These are phyloP conservation scores for Mycocentrospora acerina DNA, from an alignment of 2,329 filamentous ascomycete species.

Conservation along the genomic window DNA sequence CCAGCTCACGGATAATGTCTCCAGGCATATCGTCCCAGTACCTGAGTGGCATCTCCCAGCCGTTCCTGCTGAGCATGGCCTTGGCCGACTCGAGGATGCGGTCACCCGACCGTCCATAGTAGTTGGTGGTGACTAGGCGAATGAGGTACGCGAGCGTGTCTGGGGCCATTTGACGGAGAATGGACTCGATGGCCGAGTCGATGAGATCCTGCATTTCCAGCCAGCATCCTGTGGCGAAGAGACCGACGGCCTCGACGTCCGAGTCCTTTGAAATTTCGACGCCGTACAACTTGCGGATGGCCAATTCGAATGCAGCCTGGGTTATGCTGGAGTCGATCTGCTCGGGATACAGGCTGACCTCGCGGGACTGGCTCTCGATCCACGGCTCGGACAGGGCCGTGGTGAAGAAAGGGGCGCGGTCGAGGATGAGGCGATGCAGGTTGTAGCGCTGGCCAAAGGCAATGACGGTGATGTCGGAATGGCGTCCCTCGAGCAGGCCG, in stretches of 20 bases:
- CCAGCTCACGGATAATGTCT: slow-evolving; percentile 59
- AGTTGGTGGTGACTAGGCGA: slow-evolving; percentile 56
- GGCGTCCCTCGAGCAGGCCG: slow-evolving; percentile 53
- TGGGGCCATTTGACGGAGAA: slow-evolving; percentile 57
- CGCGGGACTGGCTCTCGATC: slow-evolving; percentile 55
- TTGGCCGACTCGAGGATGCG: slow-evolving; percentile 59
- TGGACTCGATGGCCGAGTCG: slow-evolving; percentile 55
- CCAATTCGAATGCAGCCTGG: slow-evolving; percentile 55
- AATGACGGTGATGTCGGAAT: slow-evolving; percentile 57
- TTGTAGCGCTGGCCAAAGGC: slow-evolving; percentile 56
- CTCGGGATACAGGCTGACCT: slow-evolving; percentile 55
- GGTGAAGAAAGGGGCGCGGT: slow-evolving; percentile 58
- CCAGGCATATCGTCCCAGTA: slow-evolving; percentile 61
- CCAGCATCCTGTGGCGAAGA: slow-evolving; percentile 60
- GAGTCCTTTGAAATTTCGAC: slow-evolving; percentile 52
- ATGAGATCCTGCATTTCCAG: slow-evolving; percentile 60
- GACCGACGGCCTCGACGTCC: slow-evolving; percentile 54
- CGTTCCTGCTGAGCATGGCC: slow-evolving; percentile 59
- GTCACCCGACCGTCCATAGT: slow-evolving; percentile 58
- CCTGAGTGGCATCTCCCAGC: slow-evolving; percentile 57
- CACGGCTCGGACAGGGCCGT: slow-evolving; percentile 58
- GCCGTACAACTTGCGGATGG: slow-evolving; percentile 57
- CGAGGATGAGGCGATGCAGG: slow-evolving; percentile 57
- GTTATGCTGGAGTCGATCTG: slow-evolving; percentile 58
- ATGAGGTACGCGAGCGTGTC: slow-evolving; percentile 53